Percentiles rank a stretch among this genome's conserved stretches.
These are phyloP conservation scores for Phycomyces blakesleeanus DNA, from an alignment of 192 early-diverging fungal genomes.

Conservation along the genomic window DNA sequence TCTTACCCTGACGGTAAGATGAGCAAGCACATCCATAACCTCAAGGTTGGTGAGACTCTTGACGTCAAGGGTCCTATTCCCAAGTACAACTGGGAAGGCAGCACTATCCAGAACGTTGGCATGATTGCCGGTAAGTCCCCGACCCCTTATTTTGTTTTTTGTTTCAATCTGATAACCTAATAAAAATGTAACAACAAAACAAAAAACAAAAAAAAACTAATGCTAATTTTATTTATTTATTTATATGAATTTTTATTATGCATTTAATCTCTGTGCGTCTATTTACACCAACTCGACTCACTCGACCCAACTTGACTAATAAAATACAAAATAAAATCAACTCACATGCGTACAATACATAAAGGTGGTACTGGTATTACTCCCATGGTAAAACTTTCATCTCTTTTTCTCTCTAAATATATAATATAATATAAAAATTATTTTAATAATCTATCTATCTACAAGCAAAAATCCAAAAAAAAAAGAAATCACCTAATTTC, in stretches of 20 bases:
- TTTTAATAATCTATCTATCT: background rate
- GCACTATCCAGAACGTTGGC: conserved; percentile 57
- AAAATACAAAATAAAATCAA: too few relatives aligned
- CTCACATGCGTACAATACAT: too few relatives aligned
- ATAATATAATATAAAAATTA: too few relatives aligned
- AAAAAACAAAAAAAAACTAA: background rate
- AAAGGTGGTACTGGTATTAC: conserved; percentile 73
- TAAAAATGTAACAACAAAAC: background rate
- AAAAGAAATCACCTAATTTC: background rate
- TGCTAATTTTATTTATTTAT: background rate
- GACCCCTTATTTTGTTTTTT: too few relatives aligned
- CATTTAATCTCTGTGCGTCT: too few relatives aligned
- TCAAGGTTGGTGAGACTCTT: conserved; percentile 73
- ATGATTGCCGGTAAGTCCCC: conserved; percentile 58
- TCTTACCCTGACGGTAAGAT: conserved; percentile 56
- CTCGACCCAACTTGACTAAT: too few relatives aligned
- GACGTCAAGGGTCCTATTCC: conserved; percentile 74
- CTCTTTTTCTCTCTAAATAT: too few relatives aligned
- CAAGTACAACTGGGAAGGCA: conserved; percentile 60
- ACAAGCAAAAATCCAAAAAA: background rate
- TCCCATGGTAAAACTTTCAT: conserved; percentile 34
- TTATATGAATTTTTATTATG: background rate
- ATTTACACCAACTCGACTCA: too few relatives aligned
- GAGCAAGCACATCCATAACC: conserved; percentile 50
- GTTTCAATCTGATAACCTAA: background rate